Evolutionary conservation across 2,329 filamentous ascomycete species (phyloP).

Genomic region (Alternaria sp.): DNA sequence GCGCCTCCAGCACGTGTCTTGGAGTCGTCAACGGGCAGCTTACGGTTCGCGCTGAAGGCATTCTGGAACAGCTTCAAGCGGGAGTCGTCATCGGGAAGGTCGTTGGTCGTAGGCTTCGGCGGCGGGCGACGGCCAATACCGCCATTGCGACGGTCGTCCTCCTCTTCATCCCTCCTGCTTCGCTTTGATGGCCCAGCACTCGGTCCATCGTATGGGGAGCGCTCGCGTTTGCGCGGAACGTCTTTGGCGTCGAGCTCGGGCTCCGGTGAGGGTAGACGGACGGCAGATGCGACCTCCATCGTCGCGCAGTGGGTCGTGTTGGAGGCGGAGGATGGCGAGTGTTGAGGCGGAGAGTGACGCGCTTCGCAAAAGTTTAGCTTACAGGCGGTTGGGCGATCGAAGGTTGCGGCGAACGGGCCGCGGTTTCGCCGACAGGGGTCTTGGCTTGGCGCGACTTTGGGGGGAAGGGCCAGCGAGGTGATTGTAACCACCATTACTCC

Average conservation of each 20-base stretch:
- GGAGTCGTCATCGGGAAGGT: slow-evolving; percentile 40
- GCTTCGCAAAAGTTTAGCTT: slow-evolving; percentile 36
- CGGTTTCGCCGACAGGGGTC: slow-evolving; percentile 23
- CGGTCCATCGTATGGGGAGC: slow-evolving; percentile 53
- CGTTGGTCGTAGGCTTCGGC: slow-evolving; percentile 19
- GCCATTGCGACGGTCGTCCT: slow-evolving; percentile 62
- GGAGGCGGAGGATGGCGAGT: slow-evolving; percentile 1
- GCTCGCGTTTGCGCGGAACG: slow-evolving; percentile 60
- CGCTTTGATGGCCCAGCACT: slow-evolving; percentile 42
- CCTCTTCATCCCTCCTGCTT: slow-evolving; percentile 42
- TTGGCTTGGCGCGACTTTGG: slow-evolving; percentile 16
- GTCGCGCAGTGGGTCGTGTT: slow-evolving; percentile 12
- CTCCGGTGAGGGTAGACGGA: slow-evolving; percentile 64
- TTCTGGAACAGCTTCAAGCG: slow-evolving; percentile 46
- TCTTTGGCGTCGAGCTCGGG: slow-evolving; percentile 53
- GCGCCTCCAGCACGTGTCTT: slow-evolving; percentile 94
- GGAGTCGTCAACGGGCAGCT: slow-evolving; percentile 87
- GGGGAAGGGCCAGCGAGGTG: slow-evolving; percentile 25
- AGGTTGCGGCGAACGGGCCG: slow-evolving; percentile 22
- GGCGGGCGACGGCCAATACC: slow-evolving; percentile 69
- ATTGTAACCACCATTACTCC: slow-evolving; percentile 14
- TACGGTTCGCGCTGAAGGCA: slow-evolving; percentile 61
- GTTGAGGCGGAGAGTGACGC: slow-evolving; percentile 12
- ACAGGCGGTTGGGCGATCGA: background rate
- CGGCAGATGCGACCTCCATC: slow-evolving; percentile 54